Percentiles rank a stretch among this genome's conserved stretches.
phyloP scores from a whole-genome alignment of 495 filamentous ascomycete species.

The Xylaria castorea region DNA sequence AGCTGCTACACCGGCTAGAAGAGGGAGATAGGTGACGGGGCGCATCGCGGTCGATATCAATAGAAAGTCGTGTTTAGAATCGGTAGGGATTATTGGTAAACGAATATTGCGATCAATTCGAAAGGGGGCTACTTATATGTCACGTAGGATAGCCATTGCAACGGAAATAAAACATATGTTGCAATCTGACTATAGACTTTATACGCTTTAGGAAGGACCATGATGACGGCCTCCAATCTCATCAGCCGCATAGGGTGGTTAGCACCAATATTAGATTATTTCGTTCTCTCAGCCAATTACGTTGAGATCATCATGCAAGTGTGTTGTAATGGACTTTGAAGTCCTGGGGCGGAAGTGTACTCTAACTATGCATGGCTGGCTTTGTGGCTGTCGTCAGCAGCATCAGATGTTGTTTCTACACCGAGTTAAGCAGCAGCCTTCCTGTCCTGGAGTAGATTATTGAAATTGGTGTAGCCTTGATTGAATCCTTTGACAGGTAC shows the following conservation, averaged over 20 bases:
- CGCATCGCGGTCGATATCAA: slow-evolving; percentile 2
- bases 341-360: background rate
- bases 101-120: background rate
- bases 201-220: slow-evolving; percentile 20
- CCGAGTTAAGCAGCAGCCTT: slow-evolving; percentile 8
- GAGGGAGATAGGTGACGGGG: slow-evolving; percentile 9
- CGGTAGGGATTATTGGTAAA: background rate
- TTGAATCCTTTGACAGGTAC: background rate
- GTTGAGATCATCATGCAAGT: background rate
- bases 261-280: background rate
- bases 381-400: slow-evolving; percentile 24
- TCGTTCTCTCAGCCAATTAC: slow-evolving; percentile 2
- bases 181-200: slow-evolving; percentile 13
- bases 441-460: slow-evolving; percentile 1
- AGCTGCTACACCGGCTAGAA: slow-evolving; percentile 23
- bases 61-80: background rate
- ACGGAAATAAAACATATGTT: slow-evolving; percentile 15
- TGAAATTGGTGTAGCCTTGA: too few species aligned
- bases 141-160: background rate
- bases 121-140: slow-evolving; percentile 8
- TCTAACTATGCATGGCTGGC: background rate
- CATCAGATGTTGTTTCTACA: slow-evolving; percentile 1
- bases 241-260: background rate
- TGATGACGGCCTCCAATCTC: background rate
- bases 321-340: background rate